Percentiles rank a stretch among this genome's conserved stretches.
These are phyloP conservation scores for Cladosporium halotolerans DNA, from an alignment of 2,329 filamentous ascomycete species.

Conservation along the genomic window DNA sequence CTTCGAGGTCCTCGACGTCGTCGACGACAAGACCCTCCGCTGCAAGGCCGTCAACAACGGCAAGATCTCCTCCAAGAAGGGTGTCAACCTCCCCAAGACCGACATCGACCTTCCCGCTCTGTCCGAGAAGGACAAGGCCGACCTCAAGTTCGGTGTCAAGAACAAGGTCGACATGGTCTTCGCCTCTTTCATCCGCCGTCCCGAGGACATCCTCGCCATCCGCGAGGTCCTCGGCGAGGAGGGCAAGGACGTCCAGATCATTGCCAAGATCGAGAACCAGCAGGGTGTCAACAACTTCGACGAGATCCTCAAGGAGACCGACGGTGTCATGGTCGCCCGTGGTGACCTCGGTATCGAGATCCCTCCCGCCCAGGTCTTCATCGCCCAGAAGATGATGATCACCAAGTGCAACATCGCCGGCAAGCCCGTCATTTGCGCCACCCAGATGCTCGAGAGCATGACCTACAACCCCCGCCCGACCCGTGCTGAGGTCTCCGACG, in stretches of 20 bases:
- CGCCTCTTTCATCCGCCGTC: slow-evolving; percentile 93
- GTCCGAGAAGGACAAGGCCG: slow-evolving; percentile 95
- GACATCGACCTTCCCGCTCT: slow-evolving; percentile 96
- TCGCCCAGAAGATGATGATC: slow-evolving; percentile 99
- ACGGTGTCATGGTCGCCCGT: slow-evolving; percentile 99
- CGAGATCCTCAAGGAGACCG: slow-evolving; percentile 91
- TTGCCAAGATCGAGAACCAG: slow-evolving; percentile 99
- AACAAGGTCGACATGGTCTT: slow-evolving; percentile 99
- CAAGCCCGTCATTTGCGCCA: slow-evolving; percentile 98
- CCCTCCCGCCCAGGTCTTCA: slow-evolving; percentile 95
- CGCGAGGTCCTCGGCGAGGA: slow-evolving; percentile 84
- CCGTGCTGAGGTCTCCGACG: slow-evolving; percentile 95
- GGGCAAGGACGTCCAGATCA: slow-evolving; percentile 96
- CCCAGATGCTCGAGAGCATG: slow-evolving; percentile 99
- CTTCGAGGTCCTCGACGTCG: slow-evolving; percentile 83
- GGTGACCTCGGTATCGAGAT: slow-evolving; percentile 99
- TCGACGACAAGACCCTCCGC: slow-evolving; percentile 82
- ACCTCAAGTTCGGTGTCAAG: slow-evolving; percentile 93
- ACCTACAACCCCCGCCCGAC: slow-evolving; percentile 99
- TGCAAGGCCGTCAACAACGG: slow-evolving; percentile 92
- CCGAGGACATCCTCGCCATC: slow-evolving; percentile 87
- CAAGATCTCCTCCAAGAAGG: slow-evolving; percentile 97
- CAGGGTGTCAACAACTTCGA: slow-evolving; percentile 99
- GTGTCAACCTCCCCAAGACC: slow-evolving; percentile 97
- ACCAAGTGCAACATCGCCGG: slow-evolving; percentile 99